Conservation (phyloP, 1,284 basidiomycete genomes). For the Pseudozyma sp. region DNA sequence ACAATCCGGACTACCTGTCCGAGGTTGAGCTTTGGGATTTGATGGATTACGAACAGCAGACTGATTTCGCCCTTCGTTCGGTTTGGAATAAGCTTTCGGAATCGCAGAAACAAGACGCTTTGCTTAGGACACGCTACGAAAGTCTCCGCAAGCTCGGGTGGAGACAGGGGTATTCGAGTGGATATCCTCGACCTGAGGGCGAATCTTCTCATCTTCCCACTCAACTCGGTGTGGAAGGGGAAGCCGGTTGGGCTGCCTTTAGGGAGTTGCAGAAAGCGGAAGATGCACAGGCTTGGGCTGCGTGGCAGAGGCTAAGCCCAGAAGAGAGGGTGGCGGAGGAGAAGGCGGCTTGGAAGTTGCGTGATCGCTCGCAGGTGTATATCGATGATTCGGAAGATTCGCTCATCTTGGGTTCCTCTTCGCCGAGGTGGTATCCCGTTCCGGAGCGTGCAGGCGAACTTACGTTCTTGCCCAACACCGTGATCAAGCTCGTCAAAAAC, state of each 20-base stretch:
- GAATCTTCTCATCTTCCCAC: constrained; percentile 27
- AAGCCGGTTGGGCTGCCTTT: constrained; percentile 37
- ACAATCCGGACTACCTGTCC: neutral
- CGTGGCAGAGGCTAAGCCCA: constrained; percentile 51
- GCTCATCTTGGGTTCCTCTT: constrained; percentile 36
- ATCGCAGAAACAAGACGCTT: constrained; percentile 29
- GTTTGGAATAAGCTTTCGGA: constrained; percentile 43
- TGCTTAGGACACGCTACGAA: constrained; percentile 47
- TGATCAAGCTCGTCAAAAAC: constrained; percentile 86
- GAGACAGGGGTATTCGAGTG: constrained; percentile 64
- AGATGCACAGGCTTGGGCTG: constrained; percentile 55
- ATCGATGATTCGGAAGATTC: constrained; percentile 61
- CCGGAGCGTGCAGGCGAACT: constrained; percentile 75
- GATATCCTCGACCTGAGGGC: constrained; percentile 50
- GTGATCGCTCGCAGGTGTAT: constrained; percentile 64
- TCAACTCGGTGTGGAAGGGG: constrained; percentile 19
- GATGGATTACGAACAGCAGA: constrained; percentile 48
- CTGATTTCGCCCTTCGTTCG: constrained; percentile 42
- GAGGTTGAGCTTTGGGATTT: constrained; percentile 24
- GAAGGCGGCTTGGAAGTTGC: constrained; percentile 57
- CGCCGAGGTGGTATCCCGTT: constrained; percentile 60
- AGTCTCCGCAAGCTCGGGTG: constrained; percentile 63
- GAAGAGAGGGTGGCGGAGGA: constrained; percentile 53
- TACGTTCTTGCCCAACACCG: constrained; percentile 88
- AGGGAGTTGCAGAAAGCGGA: constrained; percentile 40